A percentile compares a stretch with the other conserved stretches of the same genome.
Conservation (phyloP, 1,284 basidiomycete species). For the Apiotrichum siamense region DNA sequence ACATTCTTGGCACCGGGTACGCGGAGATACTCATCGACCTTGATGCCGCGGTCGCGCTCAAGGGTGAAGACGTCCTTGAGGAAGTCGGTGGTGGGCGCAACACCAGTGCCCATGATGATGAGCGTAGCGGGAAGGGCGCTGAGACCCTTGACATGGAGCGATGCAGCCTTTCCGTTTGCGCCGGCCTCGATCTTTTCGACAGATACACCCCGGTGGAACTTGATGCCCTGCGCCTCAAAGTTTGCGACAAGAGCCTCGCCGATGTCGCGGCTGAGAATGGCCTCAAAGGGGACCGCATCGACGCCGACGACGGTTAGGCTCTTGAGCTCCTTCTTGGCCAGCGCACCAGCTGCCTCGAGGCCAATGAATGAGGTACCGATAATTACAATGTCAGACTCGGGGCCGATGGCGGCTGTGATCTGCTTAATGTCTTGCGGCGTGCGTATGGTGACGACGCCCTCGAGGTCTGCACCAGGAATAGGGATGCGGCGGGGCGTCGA, state of each 20-base stretch:
- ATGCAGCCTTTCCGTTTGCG: conserved; percentile 19
- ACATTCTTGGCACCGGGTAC: conserved; percentile 61
- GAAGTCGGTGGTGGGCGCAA: conserved; percentile 76
- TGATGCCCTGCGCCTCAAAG: conserved; percentile 72
- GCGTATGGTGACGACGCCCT: conserved; percentile 74
- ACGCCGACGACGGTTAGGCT: conserved; percentile 67
- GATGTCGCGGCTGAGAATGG: conserved; percentile 72
- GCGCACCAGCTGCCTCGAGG: conserved; percentile 79
- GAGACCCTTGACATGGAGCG: conserved; percentile 64
- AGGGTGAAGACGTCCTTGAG: conserved; percentile 62
- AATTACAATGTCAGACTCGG: conserved; percentile 72
- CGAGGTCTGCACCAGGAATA: conserved; percentile 67
- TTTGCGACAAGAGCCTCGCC: conserved; percentile 75
- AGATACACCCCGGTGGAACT: conserved; percentile 70
- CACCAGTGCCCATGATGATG: conserved; percentile 84
- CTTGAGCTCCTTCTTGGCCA: conserved; percentile 66
- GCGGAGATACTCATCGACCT: conserved; percentile 70
- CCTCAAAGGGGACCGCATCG: conserved; percentile 76
- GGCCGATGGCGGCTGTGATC: conserved; percentile 56
- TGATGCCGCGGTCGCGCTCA: conserved; percentile 73
- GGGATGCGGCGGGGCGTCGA: conserved; percentile 60
- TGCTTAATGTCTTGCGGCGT: conserved; percentile 65
- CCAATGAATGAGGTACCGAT: conserved; percentile 91
- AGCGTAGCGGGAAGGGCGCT: conserved; percentile 66
- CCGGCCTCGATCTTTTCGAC: conserved; percentile 66